phyloP scores from a whole-genome alignment of 2,329 filamentous ascomycete species.

The Fusarium oxysporum region DNA sequence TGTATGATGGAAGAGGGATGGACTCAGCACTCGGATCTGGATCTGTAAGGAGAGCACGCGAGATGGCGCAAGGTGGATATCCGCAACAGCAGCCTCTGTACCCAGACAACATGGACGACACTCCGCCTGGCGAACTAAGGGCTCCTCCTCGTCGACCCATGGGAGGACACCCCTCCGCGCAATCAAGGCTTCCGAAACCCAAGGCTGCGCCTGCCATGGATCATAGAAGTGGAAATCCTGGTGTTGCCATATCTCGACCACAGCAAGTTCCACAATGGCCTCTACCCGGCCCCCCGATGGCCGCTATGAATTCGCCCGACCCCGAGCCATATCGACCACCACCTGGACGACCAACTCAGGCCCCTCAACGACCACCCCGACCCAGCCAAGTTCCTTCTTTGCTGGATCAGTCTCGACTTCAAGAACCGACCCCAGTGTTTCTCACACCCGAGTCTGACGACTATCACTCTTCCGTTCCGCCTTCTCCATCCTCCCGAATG shows the following conservation, averaged over 20 bases:
- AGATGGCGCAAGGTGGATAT: constrained; percentile 60
- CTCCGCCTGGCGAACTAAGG: constrained; percentile 41
- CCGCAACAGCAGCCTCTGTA: constrained; percentile 40
- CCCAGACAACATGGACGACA: constrained; percentile 46
- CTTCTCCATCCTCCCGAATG: constrained; percentile 62
- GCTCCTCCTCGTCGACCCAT: constrained; percentile 47
- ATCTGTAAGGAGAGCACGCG: constrained; percentile 66
- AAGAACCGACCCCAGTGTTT: constrained; percentile 68
- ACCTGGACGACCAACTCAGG: constrained; percentile 58
- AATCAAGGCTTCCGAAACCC: constrained; percentile 32
- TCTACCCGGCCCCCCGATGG: constrained; percentile 55
- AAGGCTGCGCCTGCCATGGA: constrained; percentile 35
- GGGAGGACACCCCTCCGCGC: constrained; percentile 29
- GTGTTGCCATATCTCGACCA: constrained; percentile 65
- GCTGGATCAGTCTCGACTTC: constrained; percentile 65
- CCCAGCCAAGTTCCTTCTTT: constrained; percentile 71
- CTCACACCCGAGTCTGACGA: constrained; percentile 47
- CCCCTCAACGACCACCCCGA: constrained; percentile 69
- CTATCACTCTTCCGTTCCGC: constrained; percentile 57
- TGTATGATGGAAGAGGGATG: constrained; percentile 66
- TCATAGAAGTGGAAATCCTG: constrained; percentile 37
- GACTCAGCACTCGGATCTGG: constrained; percentile 59
- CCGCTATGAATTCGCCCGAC: constrained; percentile 49
- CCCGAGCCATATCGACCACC: constrained; percentile 62
- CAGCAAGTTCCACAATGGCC: constrained; percentile 67